Base-by-base conservation (phyloP, 2,329 filamentous ascomycete genomes). In the Fusarium newnesense region DNA sequence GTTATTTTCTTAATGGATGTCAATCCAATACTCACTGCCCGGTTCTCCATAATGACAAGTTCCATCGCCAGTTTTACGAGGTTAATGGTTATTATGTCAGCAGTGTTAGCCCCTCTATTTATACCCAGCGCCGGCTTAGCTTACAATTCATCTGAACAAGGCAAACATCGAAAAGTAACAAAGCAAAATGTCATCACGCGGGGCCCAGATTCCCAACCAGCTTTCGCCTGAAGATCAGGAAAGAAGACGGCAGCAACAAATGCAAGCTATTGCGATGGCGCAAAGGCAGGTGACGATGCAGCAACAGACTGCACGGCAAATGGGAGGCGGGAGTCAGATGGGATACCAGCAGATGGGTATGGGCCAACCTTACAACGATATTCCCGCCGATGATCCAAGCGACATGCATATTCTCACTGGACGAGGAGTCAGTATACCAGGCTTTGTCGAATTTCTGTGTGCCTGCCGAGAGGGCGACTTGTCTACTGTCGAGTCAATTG, bases 401-500 rank as follows among this genome's bases (percentile, higher is more conserved):
- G 56, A 68, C 16, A 12, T 21, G 15, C 10, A n/a, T 36, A 30
- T 16, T 26, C 16, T 68, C 26, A 36, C 56, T 19, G 21, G 49
- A 26, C 24, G 49, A 52, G 49, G 49, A 26, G 12, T 52, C n/a
- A 21, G 4, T 26, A 12, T 52, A 26, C 39, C 64, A 3, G 47
- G 39, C n/a, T 37, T 61, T 16, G 15, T 18, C 10, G 13, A 7
- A 16, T 76, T 69, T 28, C 30, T 64, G n/a, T 24, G 36, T 32
- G 63, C 72, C 13, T 76, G 74, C 15, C 64, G 32, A 28, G 26
- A 56, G 19, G 72, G 62, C 6, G 54, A 58, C 2, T n/a, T 69
- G 9, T 47, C 67, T 18, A 36, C 50, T 9, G 26, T 76, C 4
- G 11, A 50, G 21, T 30, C 43, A 36, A 19, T 54, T 9, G 19